Conservation (phyloP, 1,284 basidiomycete genomes). For the Puccinia novopanici region DNA sequence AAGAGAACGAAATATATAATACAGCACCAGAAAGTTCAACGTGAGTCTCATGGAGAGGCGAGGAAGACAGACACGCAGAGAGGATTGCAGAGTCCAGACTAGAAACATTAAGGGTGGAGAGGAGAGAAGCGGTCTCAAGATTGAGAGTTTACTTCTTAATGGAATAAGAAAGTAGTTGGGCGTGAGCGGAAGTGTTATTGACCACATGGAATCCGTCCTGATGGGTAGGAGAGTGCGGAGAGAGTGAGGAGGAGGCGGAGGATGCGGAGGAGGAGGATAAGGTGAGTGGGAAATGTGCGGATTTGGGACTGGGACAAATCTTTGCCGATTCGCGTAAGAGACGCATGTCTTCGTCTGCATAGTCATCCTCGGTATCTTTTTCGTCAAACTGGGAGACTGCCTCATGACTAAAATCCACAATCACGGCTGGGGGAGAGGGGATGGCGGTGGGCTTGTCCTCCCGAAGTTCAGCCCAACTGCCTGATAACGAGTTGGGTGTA, state of each 20-base stretch:
- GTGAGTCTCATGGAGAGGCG: neutral
- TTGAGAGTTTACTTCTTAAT: neutral
- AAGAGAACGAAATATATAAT: neutral
- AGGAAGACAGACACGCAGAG: too few species aligned
- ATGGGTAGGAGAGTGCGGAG: slow-evolving; percentile 1
- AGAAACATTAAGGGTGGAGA: neutral
- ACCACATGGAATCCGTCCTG: slow-evolving; percentile 16
- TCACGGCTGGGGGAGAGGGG: slow-evolving; percentile 1
- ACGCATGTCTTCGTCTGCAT: neutral
- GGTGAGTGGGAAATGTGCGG: slow-evolving; percentile 1
- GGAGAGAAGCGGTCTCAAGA: neutral
- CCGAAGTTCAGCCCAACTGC: neutral
- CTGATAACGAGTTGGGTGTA: neutral
- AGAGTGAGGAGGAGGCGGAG: neutral
- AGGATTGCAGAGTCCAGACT: too few species aligned
- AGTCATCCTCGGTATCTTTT: neutral
- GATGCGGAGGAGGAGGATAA: slow-evolving; percentile 1
- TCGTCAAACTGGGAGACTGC: neutral
- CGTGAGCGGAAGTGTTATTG: neutral
- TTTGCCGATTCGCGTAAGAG: neutral
- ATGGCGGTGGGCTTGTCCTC: neutral
- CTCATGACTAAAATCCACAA: slow-evolving; percentile 5
- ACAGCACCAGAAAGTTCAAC: neutral
- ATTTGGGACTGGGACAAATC: slow-evolving; percentile 15
- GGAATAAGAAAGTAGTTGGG: neutral